These are phyloP conservation scores for Trichophyton simii DNA, from an alignment of 2,329 filamentous ascomycete species.

Conservation along the genomic window DNA sequence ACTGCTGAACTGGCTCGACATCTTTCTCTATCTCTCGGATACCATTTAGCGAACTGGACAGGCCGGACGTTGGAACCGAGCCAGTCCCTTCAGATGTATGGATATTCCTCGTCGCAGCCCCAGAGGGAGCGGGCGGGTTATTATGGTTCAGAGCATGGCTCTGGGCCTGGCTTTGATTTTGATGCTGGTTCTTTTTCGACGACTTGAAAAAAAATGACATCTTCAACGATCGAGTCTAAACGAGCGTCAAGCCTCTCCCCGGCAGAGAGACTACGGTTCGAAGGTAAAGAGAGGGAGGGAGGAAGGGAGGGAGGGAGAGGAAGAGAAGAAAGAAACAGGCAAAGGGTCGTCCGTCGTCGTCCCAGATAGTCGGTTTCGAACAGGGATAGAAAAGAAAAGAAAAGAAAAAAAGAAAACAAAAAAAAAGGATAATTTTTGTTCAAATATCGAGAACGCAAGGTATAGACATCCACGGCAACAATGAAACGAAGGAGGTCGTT, in stretches of 20 bases:
- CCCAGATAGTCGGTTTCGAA: background rate
- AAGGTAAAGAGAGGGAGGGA: background rate
- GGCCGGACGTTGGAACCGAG: slow-evolving; percentile 30
- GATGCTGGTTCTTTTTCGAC: slow-evolving; percentile 57
- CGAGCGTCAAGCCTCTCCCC: background rate
- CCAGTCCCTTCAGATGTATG: slow-evolving; percentile 43
- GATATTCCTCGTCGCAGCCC: slow-evolving; percentile 33
- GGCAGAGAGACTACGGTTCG: background rate
- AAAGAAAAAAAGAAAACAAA: no score
- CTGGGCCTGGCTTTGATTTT: background rate
- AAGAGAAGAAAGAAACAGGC: background rate
- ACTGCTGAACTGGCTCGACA: slow-evolving; percentile 26
- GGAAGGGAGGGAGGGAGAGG: background rate
- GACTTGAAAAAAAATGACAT: slow-evolving; percentile 79
- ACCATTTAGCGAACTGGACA: slow-evolving; percentile 32
- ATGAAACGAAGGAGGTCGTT: background rate
- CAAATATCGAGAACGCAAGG: background rate
- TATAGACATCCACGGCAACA: slow-evolving; percentile 1
- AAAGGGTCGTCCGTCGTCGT: background rate
- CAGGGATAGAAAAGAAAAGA: no score
- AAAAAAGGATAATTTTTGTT: background rate
- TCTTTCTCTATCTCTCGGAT: slow-evolving; percentile 25
- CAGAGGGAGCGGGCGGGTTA: background rate
- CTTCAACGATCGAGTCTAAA: slow-evolving; percentile 18
- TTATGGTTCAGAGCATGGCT: background rate